A percentile compares a stretch with the other conserved stretches of the same genome.
phyloP scores from a whole-genome alignment of 176 grass and related monocot genomes.

The Phoenix dactylifera region DNA sequence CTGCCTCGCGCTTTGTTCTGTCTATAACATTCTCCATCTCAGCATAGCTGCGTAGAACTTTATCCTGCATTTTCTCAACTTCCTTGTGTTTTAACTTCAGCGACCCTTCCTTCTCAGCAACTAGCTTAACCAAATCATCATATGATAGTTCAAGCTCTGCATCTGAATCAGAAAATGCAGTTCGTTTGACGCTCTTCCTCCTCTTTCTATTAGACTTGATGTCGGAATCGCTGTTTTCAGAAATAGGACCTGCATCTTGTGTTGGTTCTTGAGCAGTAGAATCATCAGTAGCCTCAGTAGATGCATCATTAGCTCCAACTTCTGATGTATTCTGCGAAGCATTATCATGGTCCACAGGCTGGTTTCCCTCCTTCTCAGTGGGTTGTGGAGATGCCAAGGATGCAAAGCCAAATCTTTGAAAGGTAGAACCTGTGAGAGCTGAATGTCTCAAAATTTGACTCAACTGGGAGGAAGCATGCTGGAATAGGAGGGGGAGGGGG shows the following conservation, averaged over 20 bases:
- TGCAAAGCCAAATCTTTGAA: conserved; percentile 11
- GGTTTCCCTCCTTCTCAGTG: conserved; percentile 16
- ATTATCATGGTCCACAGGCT: neutral
- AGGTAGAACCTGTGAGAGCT: neutral
- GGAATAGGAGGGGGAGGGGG: neutral
- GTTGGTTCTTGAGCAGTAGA: conserved; percentile 20
- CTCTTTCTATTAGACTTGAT: conserved; percentile 4
- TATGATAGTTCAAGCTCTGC: conserved; percentile 33
- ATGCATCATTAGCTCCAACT: neutral
- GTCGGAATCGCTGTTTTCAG: conserved; percentile 1
- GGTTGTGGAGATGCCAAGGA: neutral
- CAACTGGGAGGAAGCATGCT: conserved; percentile 12
- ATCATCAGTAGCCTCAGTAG: conserved; percentile 11
- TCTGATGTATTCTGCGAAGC: neutral
- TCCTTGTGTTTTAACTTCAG: conserved; percentile 64
- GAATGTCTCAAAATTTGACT: conserved; percentile 24
- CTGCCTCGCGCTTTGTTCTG: conserved; percentile 58
- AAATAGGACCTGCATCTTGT: conserved; percentile 18
- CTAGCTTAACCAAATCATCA: conserved; percentile 56
- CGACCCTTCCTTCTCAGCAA: conserved; percentile 58
- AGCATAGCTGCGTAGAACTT: conserved; percentile 61
- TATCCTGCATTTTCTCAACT: conserved; percentile 56
- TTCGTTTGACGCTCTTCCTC: conserved; percentile 21
- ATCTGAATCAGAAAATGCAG: conserved; percentile 42
- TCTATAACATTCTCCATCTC: conserved; percentile 66